A percentile compares a stretch with the other conserved stretches of the same genome.
Evolutionary conservation across 2,329 filamentous ascomycete genomes (phyloP).

Genomic region (Penicillium sp.): DNA sequence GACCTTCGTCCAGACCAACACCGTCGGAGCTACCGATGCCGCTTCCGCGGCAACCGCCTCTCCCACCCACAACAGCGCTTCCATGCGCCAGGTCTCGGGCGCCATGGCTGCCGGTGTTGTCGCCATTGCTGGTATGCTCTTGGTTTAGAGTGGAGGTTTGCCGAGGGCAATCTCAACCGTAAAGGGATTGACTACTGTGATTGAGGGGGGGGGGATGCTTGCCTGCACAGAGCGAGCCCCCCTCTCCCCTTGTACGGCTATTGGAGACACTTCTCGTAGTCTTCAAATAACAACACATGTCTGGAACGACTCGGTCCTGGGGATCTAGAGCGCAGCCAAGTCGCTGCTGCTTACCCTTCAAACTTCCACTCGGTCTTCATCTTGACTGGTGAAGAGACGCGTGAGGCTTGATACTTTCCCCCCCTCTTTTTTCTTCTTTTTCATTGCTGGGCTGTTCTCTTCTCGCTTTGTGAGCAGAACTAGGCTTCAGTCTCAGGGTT

Average conservation of each 20-base stretch:
- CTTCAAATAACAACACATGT: no score
- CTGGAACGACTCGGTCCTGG: slow-evolving; percentile 2
- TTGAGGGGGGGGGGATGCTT: no score
- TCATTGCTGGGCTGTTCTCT: no score
- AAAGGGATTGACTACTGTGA: no score
- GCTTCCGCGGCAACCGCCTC: slow-evolving; percentile 7
- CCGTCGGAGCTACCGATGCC: slow-evolving; percentile 1
- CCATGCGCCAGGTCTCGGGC: slow-evolving; percentile 21
- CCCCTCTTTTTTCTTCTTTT: no score
- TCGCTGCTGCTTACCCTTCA: neutral
- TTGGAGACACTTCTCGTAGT: no score
- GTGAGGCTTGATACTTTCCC: no score
- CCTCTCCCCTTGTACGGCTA: no score
- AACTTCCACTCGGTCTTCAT: neutral
- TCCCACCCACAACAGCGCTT: slow-evolving; percentile 18
- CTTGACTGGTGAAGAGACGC: neutral
- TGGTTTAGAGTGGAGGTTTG: slow-evolving; percentile 22
- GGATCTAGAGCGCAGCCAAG: slow-evolving; percentile 5
- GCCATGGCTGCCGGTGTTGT: slow-evolving; percentile 27
- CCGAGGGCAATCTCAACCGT: no score
- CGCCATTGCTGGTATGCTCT: slow-evolving; percentile 28
- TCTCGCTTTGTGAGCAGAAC: no score
- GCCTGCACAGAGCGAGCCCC: no score
- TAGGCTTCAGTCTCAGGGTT: no score
- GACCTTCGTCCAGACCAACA: slow-evolving; percentile 5